Percentiles rank a stretch among this genome's conserved stretches.
Evolutionary conservation across 148 eudicot genomes (phyloP).

Genomic region (Camellia japonica): DNA sequence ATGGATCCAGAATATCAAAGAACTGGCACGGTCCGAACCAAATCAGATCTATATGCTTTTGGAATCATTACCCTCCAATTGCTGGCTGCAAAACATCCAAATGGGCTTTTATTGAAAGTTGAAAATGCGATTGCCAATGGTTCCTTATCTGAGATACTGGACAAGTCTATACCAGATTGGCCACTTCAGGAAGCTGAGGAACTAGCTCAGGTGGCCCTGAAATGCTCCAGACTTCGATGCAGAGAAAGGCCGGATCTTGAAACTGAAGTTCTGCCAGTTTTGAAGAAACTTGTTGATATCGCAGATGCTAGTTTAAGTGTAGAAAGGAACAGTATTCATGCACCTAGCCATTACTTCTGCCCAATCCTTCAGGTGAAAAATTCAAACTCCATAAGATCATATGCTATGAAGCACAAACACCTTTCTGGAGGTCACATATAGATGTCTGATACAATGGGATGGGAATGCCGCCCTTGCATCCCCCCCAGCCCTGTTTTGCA

Average conservation of each 20-base stretch:
- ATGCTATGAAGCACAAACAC: no score
- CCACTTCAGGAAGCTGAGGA: constrained; percentile 60
- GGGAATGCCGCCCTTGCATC: no score
- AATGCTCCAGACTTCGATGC: constrained; percentile 67
- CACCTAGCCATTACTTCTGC: constrained; percentile 74
- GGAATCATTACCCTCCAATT: constrained; percentile 72
- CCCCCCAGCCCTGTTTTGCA: no score
- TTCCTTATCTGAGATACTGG: constrained; percentile 48
- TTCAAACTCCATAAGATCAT: not conserved
- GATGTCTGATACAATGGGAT: no score
- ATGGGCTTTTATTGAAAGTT: constrained; percentile 52
- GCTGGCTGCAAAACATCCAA: constrained; percentile 58
- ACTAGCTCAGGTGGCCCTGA: constrained; percentile 56
- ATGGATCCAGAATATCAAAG: constrained; percentile 85
- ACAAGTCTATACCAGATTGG: constrained; percentile 62
- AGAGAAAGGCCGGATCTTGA: constrained; percentile 92
- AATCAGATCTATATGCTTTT: constrained; percentile 77
- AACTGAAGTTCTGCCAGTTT: constrained; percentile 54
- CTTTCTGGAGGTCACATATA: no score
- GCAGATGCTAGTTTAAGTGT: constrained; percentile 50
- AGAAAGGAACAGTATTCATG: constrained; percentile 30
- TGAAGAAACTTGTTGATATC: constrained; percentile 68
- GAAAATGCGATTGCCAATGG: constrained; percentile 58
- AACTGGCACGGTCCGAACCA: constrained; percentile 73
- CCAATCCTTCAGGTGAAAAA: constrained; percentile 61